Conservation (phyloP, 2,329 filamentous ascomycete genomes). For the Aspergillus clavatus region DNA sequence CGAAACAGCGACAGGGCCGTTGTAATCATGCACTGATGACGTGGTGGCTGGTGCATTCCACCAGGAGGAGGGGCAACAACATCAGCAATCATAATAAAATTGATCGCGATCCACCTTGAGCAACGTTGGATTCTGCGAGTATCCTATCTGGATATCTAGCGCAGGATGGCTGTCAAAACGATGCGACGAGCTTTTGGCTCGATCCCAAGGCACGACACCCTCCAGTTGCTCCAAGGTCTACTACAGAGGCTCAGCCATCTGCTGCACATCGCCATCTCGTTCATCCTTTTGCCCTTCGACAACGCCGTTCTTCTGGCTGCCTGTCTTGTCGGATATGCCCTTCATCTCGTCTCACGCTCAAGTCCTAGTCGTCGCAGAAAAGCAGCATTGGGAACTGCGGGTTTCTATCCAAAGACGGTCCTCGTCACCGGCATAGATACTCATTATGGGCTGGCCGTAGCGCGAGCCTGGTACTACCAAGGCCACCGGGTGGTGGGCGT, state of each 20-base stretch:
- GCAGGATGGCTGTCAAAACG: conserved; percentile 18
- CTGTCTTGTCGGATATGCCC: conserved; percentile 28
- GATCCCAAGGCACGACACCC: conserved; percentile 7
- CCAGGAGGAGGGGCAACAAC: conserved; percentile 1
- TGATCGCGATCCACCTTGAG: not conserved
- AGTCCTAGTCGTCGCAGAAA: conserved; percentile 18
- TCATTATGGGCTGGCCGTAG: conserved; percentile 63
- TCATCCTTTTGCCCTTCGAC: conserved; percentile 46
- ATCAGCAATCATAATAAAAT: not conserved
- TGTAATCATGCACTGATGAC: conserved; percentile 15
- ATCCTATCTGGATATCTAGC: not conserved
- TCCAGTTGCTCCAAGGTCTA: conserved; percentile 7
- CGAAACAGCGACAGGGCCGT: not conserved
- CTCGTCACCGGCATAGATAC: conserved; percentile 70
- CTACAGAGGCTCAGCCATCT: conserved; percentile 20
- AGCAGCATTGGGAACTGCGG: conserved; percentile 25
- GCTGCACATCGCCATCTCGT: conserved; percentile 22
- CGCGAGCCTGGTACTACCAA: conserved; percentile 58
- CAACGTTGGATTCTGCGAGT: not conserved
- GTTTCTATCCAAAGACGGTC: conserved; percentile 50
- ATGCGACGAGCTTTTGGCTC: conserved; percentile 15
- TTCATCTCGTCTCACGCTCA: conserved; percentile 19
- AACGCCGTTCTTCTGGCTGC: conserved; percentile 41
- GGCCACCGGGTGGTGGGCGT: conserved; percentile 69
- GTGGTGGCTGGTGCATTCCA: conserved; percentile 16